A percentile compares a stretch with the other conserved stretches of the same genome.
These are phyloP conservation scores for Peribolospora baueri DNA, from an alignment of 768 basidiomycete species.

Conservation along the genomic window DNA sequence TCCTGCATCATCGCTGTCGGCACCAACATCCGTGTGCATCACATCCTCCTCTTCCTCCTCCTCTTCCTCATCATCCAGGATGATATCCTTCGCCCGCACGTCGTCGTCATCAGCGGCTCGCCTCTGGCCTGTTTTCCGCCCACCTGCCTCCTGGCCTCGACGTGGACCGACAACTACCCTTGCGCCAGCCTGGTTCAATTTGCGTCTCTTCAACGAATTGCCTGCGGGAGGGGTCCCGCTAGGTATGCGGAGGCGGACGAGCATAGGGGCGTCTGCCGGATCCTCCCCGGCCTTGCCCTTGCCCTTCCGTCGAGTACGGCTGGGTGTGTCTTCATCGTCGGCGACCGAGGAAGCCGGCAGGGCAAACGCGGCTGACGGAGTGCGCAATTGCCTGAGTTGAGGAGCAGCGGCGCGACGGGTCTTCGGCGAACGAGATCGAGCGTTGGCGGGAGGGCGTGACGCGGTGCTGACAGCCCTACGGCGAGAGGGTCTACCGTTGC, in stretches of 20 bases:
- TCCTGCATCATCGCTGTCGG: not conserved
- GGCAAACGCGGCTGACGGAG: not conserved
- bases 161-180: constrained; percentile 6
- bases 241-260: not conserved
- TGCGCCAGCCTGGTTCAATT: constrained; percentile 8
- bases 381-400: no score
- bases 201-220: constrained; percentile 12
- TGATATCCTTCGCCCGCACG: not conserved
- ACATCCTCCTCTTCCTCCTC: constrained; percentile 10
- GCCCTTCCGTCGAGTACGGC: not conserved
- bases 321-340: not conserved
- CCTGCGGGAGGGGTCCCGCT: constrained; percentile 3
- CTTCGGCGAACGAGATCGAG: no score
- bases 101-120: constrained; percentile 4
- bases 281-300: not conserved
- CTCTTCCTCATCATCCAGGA: not conserved
- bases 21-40: not conserved
- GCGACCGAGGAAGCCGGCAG: not conserved
- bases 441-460: no score
- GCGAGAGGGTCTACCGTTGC: no score
- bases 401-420: no score
- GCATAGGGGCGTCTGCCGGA: not conserved
- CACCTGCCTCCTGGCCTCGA: not conserved
- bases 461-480: no score
- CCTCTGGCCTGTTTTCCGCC: not conserved